phyloP scores from a whole-genome alignment of 1,284 basidiomycete species.

The Singerocomus inundabilis region DNA sequence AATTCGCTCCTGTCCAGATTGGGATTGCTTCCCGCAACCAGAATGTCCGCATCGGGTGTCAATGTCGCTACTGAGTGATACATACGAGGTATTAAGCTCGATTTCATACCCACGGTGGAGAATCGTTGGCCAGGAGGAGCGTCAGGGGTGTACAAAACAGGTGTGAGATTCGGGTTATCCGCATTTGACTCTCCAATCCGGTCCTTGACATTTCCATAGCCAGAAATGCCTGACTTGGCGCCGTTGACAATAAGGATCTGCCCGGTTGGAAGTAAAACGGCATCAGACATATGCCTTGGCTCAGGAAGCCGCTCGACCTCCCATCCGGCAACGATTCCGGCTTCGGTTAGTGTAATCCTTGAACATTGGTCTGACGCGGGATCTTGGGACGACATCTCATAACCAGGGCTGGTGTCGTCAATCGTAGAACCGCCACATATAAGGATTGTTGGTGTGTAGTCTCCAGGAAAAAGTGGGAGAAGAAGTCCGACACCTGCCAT shows the following conservation, averaged over 20 bases:
- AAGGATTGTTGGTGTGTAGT: conserved; percentile 70
- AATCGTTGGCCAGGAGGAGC: conserved; percentile 63
- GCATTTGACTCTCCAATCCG: conserved; percentile 78
- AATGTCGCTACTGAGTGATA: conserved; percentile 82
- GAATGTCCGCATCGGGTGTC: conserved; percentile 65
- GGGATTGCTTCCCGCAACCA: conserved; percentile 83
- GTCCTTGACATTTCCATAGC: conserved; percentile 76
- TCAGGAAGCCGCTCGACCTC: conserved; percentile 71
- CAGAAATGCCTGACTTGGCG: conserved; percentile 72
- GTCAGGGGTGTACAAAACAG: conserved; percentile 73
- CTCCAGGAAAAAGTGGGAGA: conserved; percentile 64
- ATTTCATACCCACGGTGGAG: conserved; percentile 57
- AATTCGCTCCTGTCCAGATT: conserved; percentile 73
- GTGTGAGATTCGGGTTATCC: conserved; percentile 70
- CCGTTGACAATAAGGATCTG: conserved; percentile 77
- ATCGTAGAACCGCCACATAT: conserved; percentile 77
- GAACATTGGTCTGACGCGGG: conserved; percentile 72
- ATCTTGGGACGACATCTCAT: conserved; percentile 66
- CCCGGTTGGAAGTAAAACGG: conserved; percentile 81
- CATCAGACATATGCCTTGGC: conserved; percentile 75
- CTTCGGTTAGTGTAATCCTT: conserved; percentile 62
- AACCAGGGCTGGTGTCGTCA: conserved; percentile 58
- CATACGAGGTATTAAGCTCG: conserved; percentile 72
- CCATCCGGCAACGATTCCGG: conserved; percentile 73
- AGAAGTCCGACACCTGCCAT: conserved; percentile 73